phyloP scores from a whole-genome alignment of 164 flowering plant genomes.

The Tetrastigma voinierianum region DNA sequence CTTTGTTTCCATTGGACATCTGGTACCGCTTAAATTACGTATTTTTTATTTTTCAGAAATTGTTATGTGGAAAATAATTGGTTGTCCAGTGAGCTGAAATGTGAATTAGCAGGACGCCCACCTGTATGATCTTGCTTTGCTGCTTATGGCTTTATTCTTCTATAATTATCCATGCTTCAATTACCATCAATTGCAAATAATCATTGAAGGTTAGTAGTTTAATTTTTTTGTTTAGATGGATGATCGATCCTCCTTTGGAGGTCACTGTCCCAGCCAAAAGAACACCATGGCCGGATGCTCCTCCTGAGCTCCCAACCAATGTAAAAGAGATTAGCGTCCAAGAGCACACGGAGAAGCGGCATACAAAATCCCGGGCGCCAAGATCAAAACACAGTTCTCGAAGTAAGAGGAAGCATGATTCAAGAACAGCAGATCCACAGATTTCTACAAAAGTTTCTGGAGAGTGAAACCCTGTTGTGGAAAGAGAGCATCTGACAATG shows the following conservation, averaged over 20 bases:
- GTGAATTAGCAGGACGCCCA: no score
- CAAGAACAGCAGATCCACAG: slow-evolving; percentile 38
- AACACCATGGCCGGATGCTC: slow-evolving; percentile 97
- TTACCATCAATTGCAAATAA: no score
- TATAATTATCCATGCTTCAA: no score
- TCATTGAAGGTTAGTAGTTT: no score
- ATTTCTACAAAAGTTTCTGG: slow-evolving; percentile 32
- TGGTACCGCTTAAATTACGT: no score
- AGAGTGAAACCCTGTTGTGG: slow-evolving; percentile 22
- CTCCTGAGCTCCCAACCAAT: slow-evolving; percentile 72
- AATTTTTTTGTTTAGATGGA: slow-evolving; percentile 82
- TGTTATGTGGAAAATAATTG: no score
- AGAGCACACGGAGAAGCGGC: slow-evolving; percentile 48
- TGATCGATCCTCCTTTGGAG: slow-evolving; percentile 82
- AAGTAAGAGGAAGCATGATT: slow-evolving; percentile 63
- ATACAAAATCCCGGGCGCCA: slow-evolving; percentile 40
- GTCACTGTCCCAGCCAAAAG: slow-evolving; percentile 86
- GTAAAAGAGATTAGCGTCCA: slow-evolving; percentile 30
- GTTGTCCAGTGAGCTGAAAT: no score
- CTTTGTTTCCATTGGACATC: no score
- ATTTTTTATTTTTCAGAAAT: no score
- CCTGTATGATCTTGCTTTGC: no score
- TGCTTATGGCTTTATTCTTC: no score
- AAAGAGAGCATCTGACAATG: neutral
- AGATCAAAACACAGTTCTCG: slow-evolving; percentile 58